phyloP scores from a whole-genome alignment of 1,139 yeast genomes.

The Pneumocystis carinii region DNA sequence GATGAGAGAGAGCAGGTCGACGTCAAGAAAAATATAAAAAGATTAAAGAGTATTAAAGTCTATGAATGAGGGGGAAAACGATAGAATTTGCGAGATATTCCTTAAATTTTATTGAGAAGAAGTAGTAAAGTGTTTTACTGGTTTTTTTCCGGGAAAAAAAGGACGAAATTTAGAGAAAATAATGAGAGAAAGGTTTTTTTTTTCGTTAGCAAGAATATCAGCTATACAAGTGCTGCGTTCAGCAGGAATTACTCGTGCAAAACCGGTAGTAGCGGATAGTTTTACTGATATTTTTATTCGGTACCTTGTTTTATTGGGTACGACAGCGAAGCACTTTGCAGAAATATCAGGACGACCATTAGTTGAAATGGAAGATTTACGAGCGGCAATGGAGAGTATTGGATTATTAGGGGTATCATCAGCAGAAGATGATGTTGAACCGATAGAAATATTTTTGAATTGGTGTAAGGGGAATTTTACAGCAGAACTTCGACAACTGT shows the following conservation, averaged over 20 bases:
- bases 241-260: conserved; percentile 57
- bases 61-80: not conserved
- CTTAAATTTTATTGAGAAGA: not conserved
- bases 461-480: conserved; percentile 29
- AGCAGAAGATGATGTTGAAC: conserved; percentile 25
- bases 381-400: conserved; percentile 43
- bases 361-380: conserved; percentile 41
- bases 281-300: conserved; percentile 49
- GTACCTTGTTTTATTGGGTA: conserved; percentile 33
- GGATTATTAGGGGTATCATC: conserved; percentile 25
- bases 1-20: not conserved
- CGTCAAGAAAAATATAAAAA: not conserved
- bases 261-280: conserved; percentile 46
- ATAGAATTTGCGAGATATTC: too few species aligned
- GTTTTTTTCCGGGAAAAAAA: not conserved
- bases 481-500: conserved; percentile 7
- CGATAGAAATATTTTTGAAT: conserved; percentile 31
- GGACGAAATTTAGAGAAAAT: not conserved
- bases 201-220: conserved; percentile 10
- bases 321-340: conserved; percentile 30
- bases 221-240: conserved; percentile 43
- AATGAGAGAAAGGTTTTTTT: conserved; percentile 7
- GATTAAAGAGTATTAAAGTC: too few species aligned
- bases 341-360: conserved; percentile 28
- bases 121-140: too few species aligned